Base-by-base conservation (phyloP, 108 stramenopile genomes). In the Discostella pseudostelligera region DNA sequence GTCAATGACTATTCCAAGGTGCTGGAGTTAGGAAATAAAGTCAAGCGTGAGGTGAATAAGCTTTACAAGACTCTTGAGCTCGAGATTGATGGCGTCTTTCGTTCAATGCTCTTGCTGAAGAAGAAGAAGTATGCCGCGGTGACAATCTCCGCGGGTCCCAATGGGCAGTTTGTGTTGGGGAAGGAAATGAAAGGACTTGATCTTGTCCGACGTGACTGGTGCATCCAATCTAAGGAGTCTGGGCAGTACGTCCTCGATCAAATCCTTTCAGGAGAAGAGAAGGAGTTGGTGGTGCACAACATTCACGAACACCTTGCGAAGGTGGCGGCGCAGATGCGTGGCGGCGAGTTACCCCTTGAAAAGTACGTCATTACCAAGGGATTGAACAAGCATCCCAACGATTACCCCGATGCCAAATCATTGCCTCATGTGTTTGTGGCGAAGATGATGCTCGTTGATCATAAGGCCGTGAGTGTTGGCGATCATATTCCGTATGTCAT, bases 121-220 rank as follows among this genome's bases (percentile, higher is more conserved):
- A 99, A 99, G 83, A 99, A 99, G 79, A 99, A 99, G 88, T 98
- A 99, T 72, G 97, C 97, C 6, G 99, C 99, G 21, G 81, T 97
- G 19, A 87, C 90, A 5, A 84, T 95, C 45, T 76, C 83, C 8
- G 81, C 88, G 47, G 73, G 79, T 17, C 70, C 87, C 7, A 84
- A 92, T 36, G 96, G 94, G 14, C 76, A 87, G 50, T 61, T 80
- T 13, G 54, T 90, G 16, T 66, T 68, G 24, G 81, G 86, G 24
- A 89, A 83, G 39, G 94, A 97, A 72, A 87, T 87, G 68, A 99
- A 99, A 83, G 99, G 99, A 65, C 85, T 99, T 32, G 99, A 99
- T 78, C 77, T 98, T 7, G 99, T 99, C 57, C 87, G 99, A 36
- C 92, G 99, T 68, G 99, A 99, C 82, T 99, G 98, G 99, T 99